Evolutionary conservation across 2,329 filamentous ascomycete species (phyloP).

Genomic region (Exophiala dermatitidis): DNA sequence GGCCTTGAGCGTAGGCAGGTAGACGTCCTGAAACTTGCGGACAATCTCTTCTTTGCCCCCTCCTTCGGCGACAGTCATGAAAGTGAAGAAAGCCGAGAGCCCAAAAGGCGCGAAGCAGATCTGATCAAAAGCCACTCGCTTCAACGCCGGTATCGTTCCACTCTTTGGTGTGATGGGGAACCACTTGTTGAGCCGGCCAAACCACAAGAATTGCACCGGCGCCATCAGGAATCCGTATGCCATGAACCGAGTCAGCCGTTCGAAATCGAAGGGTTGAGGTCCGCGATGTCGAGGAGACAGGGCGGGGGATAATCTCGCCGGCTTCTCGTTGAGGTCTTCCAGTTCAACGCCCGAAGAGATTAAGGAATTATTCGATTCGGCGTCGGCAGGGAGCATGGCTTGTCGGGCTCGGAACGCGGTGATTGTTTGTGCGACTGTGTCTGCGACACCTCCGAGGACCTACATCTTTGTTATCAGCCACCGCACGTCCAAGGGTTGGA

Average conservation of each 20-base stretch:
- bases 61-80: conserved; percentile 93
- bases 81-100: conserved; percentile 83
- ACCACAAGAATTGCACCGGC: conserved; percentile 92
- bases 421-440: conserved; percentile 90
- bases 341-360: conserved; percentile 67
- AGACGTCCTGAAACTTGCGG: conserved; percentile 87
- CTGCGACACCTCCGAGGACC: conserved; percentile 55
- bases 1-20: conserved; percentile 85
- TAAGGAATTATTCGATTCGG: conserved; percentile 52
- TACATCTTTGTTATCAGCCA: neutral
- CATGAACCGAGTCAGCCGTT: conserved; percentile 91
- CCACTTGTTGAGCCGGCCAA: conserved; percentile 68
- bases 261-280: conserved; percentile 88
- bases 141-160: conserved; percentile 70
- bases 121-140: conserved; percentile 88
- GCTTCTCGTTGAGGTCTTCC: conserved; percentile 76
- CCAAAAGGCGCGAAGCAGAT: conserved; percentile 85
- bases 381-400: conserved; percentile 43
- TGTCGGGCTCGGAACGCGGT: conserved; percentile 63
- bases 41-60: conserved; percentile 71
- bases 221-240: conserved; percentile 96
- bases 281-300: conserved; percentile 57
- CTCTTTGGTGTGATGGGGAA: conserved; percentile 79
- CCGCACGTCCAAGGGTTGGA: neutral
- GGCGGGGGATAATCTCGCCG: conserved; percentile 57